Evolutionary conservation across 192 early-diverging fungal species (phyloP), one percentile per base, ranked within the genome.

Genomic region (Backusella tuberculispora): DNA sequence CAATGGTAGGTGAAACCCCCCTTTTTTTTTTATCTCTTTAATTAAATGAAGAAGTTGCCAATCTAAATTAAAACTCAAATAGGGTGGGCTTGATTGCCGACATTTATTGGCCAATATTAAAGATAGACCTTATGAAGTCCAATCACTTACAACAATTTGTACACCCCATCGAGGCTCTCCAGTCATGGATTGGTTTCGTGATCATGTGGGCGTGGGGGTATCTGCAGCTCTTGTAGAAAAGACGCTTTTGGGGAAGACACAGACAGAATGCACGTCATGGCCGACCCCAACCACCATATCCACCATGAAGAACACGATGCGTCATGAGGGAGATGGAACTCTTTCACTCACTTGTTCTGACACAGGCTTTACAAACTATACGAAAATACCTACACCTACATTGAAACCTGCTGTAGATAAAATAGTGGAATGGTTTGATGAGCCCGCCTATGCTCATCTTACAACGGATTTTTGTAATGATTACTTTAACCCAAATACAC

Each of bases 141-240:
- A 86, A 21, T 94, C 96, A 7, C 81, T 99, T 43, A 95, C 97
- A 0, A 99, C 96, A 0, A 87, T 99, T 38, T 94, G 93, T 15
- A 99, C 97, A 7, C 97, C 97, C 41, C 97, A 99, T 81, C 91
- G 95, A 50, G 97, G 97, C 12, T 91, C 89, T 63, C 88, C 93
- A 24, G 91, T 99, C 79, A 99, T 97, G 96, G 95, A 97, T 86
- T 97, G 93, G 92, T 94, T 91, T 69, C 86, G 92, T 17, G 95
- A 97, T 78, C 87, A 92, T 47, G 81, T 97, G 69, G 94, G 95
- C 13, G 87, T 99, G 0, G 97, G 94, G 6, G 81, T 91, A 65
- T 21, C 38, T 21, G 19, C 37, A n/a, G 38, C 66, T 13, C 41
- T 41, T 43, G 53, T 60, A 60, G 53, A 60, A 60, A 60, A 60